phyloP scores from a whole-genome alignment of 1,284 basidiomycete species.

The Phlebopus sp. region DNA sequence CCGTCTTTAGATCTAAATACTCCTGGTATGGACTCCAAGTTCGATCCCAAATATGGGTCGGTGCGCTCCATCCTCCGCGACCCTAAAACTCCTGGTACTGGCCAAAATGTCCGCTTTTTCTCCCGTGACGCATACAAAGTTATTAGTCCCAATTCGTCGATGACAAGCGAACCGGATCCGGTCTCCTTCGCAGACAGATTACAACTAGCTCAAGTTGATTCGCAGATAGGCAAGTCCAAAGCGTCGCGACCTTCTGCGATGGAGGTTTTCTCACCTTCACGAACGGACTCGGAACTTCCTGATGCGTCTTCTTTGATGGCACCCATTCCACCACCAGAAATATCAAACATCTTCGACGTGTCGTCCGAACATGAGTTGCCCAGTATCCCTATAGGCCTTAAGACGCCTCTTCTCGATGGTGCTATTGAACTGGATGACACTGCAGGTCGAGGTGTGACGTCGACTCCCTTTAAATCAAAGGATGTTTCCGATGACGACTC shows the following conservation, averaged over 20 bases:
- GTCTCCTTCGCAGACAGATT: constrained; percentile 36
- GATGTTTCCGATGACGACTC: background rate
- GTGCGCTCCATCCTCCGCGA: constrained; percentile 69
- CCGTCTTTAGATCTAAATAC: constrained; percentile 16
- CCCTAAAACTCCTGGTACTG: constrained; percentile 67
- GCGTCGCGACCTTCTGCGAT: constrained; percentile 35
- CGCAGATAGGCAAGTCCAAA: constrained; percentile 1
- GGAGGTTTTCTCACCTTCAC: constrained; percentile 38
- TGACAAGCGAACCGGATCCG: constrained; percentile 29
- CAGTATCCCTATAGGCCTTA: constrained; percentile 41
- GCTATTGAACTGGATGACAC: constrained; percentile 36
- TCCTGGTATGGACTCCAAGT: background rate
- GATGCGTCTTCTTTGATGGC: constrained; percentile 6
- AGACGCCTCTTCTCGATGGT: constrained; percentile 42
- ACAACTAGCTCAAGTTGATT: background rate
- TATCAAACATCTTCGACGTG: constrained; percentile 51
- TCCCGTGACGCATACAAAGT: constrained; percentile 62
- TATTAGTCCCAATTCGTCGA: constrained; percentile 61
- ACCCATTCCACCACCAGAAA: constrained; percentile 31
- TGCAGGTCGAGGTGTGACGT: constrained; percentile 23
- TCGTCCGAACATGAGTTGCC: constrained; percentile 50
- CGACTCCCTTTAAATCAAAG: constrained; percentile 23
- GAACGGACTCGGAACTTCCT: constrained; percentile 2
- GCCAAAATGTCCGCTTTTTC: constrained; percentile 72
- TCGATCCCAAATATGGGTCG: constrained; percentile 30